A percentile compares a stretch with the other conserved stretches of the same genome.
phyloP scores from a whole-genome alignment of 116 monocot genomes.

The Cymodocea nodosa region DNA sequence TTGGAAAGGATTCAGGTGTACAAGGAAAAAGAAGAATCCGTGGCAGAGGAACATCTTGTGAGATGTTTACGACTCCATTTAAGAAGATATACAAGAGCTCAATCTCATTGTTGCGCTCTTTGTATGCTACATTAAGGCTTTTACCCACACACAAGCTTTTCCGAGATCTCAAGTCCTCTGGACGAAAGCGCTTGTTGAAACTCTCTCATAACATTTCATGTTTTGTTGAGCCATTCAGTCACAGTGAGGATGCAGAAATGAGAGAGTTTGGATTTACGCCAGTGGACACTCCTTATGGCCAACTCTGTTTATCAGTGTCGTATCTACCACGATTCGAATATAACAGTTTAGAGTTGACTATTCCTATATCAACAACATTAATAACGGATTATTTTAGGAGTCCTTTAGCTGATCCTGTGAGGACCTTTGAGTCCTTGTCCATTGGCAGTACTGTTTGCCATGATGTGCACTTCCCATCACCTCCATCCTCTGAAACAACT shows the following conservation, averaged over 20 bases:
- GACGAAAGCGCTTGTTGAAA: constrained; percentile 25
- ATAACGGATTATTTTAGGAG: constrained; percentile 83
- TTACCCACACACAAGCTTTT: constrained; percentile 77
- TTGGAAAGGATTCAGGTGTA: too few relatives aligned
- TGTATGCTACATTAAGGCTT: constrained; percentile 52
- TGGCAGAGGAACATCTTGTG: constrained; percentile 20
- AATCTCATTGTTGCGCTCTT: constrained; percentile 46
- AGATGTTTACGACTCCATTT: constrained; percentile 25
- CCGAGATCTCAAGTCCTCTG: constrained; percentile 39
- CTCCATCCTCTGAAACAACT: constrained; percentile 4
- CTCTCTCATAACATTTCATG: constrained; percentile 62
- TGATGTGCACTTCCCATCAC: too few relatives aligned
- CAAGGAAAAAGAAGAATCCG: not conserved
- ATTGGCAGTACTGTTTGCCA: too few relatives aligned
- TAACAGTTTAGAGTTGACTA: constrained; percentile 29
- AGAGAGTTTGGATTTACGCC: constrained; percentile 37
- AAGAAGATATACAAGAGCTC: constrained; percentile 39
- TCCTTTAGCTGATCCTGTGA: constrained; percentile 45
- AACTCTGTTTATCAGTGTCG: constrained; percentile 39
- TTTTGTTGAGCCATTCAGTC: constrained; percentile 52
- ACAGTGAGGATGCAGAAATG: constrained; percentile 56
- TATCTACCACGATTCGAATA: constrained; percentile 40
- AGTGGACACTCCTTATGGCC: constrained; percentile 54
- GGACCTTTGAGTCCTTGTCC: constrained; percentile 34
- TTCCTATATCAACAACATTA: constrained; percentile 31